phyloP scores from a whole-genome alignment of 2,329 filamentous ascomycete species.

The Paraconiothyrium brasiliense region DNA sequence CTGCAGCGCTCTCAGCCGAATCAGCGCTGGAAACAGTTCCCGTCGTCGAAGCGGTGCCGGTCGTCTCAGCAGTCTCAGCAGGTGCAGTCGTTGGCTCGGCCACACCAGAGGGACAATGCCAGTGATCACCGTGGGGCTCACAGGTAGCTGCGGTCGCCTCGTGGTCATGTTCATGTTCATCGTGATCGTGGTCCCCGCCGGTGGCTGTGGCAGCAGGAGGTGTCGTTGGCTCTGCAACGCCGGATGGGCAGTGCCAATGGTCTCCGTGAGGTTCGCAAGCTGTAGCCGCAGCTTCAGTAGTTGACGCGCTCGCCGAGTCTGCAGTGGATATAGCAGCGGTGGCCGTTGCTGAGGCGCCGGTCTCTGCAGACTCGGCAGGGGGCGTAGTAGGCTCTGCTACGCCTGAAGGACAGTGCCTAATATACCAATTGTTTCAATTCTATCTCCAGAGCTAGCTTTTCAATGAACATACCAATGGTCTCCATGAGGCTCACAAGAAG shows the following conservation, averaged over 20 bases:
- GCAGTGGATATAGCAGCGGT: not conserved
- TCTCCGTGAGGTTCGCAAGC: conserved; percentile 24
- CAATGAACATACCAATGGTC: conserved; percentile 15
- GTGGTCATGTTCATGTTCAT: conserved; percentile 33
- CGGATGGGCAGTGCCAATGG: conserved; percentile 40
- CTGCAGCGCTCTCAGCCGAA: not conserved
- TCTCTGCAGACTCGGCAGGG: conserved; percentile 6
- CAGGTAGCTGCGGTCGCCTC: conserved; percentile 38
- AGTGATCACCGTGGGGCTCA: conserved; percentile 32
- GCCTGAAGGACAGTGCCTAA: conserved; percentile 17
- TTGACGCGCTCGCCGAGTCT: not conserved
- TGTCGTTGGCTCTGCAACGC: conserved; percentile 37
- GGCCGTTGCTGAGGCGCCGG: conserved; percentile 2
- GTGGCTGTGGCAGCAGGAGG: conserved; percentile 19
- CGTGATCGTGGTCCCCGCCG: conserved; percentile 22
- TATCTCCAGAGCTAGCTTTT: not conserved
- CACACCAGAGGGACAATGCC: conserved; percentile 21
- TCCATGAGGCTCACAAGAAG: conserved; percentile 16
- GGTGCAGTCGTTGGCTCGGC: conserved; percentile 18
- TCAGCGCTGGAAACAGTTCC: not conserved
- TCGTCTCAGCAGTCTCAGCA: not conserved
- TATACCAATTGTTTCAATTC: not conserved
- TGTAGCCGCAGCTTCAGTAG: conserved; percentile 1
- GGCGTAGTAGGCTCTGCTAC: conserved; percentile 18
- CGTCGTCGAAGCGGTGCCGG: not conserved